phyloP scores from a whole-genome alignment of 805 yeast species.

The Metschnikowia proteae region DNA sequence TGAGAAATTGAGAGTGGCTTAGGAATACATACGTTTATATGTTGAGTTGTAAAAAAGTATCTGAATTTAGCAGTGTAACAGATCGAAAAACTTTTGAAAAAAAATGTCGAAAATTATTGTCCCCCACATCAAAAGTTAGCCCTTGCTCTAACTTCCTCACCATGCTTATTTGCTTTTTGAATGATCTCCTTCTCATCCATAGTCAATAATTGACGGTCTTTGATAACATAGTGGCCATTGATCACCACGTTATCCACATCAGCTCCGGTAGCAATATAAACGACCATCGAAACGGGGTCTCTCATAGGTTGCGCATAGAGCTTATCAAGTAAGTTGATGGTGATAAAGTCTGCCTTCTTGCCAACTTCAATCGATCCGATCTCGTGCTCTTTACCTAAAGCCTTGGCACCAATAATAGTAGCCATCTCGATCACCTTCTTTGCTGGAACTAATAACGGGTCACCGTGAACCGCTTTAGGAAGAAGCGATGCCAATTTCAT shows the following conservation, averaged over 20 bases:
- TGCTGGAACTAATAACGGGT: constrained; percentile 15
- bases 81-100: too few relatives aligned
- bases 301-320: constrained; percentile 21
- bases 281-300: constrained; percentile 22
- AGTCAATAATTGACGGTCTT: constrained; percentile 8
- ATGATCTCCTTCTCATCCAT: constrained; percentile 13
- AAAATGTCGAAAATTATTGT: not conserved
- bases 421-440: constrained; percentile 14
- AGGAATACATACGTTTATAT: too few relatives aligned
- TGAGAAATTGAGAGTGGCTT: too few relatives aligned
- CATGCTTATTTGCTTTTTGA: constrained; percentile 11
- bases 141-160: constrained; percentile 10
- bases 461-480: constrained; percentile 21
- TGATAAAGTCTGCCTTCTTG: constrained; percentile 13
- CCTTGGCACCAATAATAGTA: constrained; percentile 14
- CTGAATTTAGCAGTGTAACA: too few relatives aligned
- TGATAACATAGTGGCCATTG: constrained; percentile 9
- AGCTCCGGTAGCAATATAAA: constrained; percentile 21
- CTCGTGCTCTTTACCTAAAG: constrained; percentile 15
- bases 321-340: constrained; percentile 18
- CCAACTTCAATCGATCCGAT: constrained; percentile 16
- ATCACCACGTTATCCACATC: constrained; percentile 17
- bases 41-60: too few relatives aligned
- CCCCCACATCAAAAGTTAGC: constrained; percentile 7
- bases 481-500: constrained; percentile 20